These are phyloP conservation scores for Fusarium lateritium DNA, from an alignment of 2,329 filamentous ascomycete genomes.

Conservation along the genomic window DNA sequence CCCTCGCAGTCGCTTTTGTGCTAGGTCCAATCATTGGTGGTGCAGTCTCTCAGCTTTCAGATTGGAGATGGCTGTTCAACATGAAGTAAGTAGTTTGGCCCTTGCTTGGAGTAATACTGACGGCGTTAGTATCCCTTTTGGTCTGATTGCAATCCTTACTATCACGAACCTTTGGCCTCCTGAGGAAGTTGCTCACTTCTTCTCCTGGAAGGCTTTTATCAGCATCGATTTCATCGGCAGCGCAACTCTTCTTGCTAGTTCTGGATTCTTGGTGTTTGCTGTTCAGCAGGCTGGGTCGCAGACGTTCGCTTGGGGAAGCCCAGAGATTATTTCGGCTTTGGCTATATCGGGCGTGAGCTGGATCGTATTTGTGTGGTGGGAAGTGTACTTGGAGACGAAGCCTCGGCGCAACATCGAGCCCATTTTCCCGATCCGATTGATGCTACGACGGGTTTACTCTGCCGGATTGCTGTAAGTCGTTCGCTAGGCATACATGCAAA, in stretches of 20 bases:
- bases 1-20: conserved; percentile 70
- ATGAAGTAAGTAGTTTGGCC: conserved; percentile 65
- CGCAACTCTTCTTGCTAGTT: conserved; percentile 65
- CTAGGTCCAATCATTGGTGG: conserved; percentile 72
- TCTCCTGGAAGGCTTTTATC: conserved; percentile 60
- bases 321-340: conserved; percentile 65
- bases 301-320: conserved; percentile 66
- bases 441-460: conserved; percentile 65
- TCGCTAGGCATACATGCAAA: background rate
- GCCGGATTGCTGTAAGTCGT: conserved; percentile 64
- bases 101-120: conserved; percentile 17
- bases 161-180: conserved; percentile 64
- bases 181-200: conserved; percentile 54
- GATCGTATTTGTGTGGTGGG: conserved; percentile 66
- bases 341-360: conserved; percentile 64
- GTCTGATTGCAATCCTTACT: conserved; percentile 61
- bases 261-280: conserved; percentile 68
- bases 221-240: conserved; percentile 69
- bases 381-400: conserved; percentile 60
- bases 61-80: conserved; percentile 74
- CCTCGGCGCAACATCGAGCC: conserved; percentile 62
- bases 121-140: conserved; percentile 63
- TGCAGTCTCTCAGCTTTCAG: conserved; percentile 65
- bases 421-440: conserved; percentile 68
- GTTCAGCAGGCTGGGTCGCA: conserved; percentile 70